Base-by-base conservation (phyloP, 495 filamentous ascomycete species). In the Recurvomyces mirabilis region DNA sequence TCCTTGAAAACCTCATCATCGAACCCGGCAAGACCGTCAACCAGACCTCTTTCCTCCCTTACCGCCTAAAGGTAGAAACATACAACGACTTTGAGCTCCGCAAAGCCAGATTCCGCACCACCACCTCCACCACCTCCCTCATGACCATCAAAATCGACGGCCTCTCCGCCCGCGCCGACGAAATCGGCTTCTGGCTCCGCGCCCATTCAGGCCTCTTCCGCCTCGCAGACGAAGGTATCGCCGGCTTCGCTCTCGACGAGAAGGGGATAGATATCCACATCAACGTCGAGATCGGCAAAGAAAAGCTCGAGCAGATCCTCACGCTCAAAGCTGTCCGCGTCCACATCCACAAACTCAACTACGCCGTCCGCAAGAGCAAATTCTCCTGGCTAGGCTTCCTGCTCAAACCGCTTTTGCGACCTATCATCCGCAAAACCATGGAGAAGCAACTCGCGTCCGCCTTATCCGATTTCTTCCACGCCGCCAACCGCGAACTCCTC, bases 11-110 rank as follows among this genome's bases (percentile, higher is more conserved):
- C 43, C 68, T 96, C 29, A 81, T 96, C 39, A 68, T 96, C 26
- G 87, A 96, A 51, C 89, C 89, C 0, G 89, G 89, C 17, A 69
- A 67, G 24, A 91, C 86, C 2, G 71, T 94, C 51, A 91, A 94
- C 58, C 72, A 77, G 49, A 80, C 81, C 2, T 94, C 87, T 0
- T 94, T 96, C 72, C 74, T 94, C 12, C 89, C 89, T 0, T 88
- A 84, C 61, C 75, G 78, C 29, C 70, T 94, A 41, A 77, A 81
- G 29, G 65, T 94, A 28, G 77, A 87, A 51, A 87, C 84, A 0
- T 82, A 79, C 60, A 93, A 88, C 53, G 81, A 93, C 54, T 66
- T 96, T 30, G 82, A 91, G 48, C 76, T 96, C 39, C 93, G 93
- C 60, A 78, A 78, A 17, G 78, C 79, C 43, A 41, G 36, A 20